Percentiles rank a stretch among this genome's conserved stretches.
phyloP scores from a whole-genome alignment of 257 asterid species.

The Scutellaria galericulata region DNA sequence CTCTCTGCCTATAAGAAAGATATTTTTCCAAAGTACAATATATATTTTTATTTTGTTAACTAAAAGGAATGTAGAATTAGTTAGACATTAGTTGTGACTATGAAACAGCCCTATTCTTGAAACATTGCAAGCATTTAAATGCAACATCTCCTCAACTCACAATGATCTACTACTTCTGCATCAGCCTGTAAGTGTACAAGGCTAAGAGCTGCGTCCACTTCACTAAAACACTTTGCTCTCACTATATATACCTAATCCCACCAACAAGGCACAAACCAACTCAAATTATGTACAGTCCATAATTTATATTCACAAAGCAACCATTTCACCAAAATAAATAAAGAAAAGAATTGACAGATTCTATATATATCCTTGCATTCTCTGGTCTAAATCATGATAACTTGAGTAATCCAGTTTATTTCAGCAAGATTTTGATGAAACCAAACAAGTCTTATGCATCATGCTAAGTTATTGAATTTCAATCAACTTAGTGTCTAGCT shows the following conservation, averaged over 20 bases:
- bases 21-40: no score
- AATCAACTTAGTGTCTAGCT: no score
- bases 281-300: neutral
- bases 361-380: neutral
- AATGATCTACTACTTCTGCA: slow-evolving; percentile 10
- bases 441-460: neutral
- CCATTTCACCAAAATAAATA: neutral
- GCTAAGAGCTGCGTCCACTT: slow-evolving; percentile 58
- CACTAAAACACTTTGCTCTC: slow-evolving; percentile 45
- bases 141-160: neutral
- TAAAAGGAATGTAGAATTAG: no score
- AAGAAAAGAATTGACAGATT: neutral
- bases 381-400: neutral
- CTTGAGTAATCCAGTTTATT: neutral
- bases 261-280: neutral
- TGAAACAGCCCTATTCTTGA: no score
- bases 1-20: no score
- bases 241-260: slow-evolving; percentile 47
- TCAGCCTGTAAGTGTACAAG: slow-evolving; percentile 46
- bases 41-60: no score
- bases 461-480: neutral
- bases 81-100: no score
- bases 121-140: no score
- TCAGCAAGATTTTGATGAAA: neutral
- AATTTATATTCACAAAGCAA: neutral